Evolutionary conservation across 331 rosid species (phyloP), one percentile per base, ranked within the genome.

Genomic region (Phaseolus coccineus): DNA sequence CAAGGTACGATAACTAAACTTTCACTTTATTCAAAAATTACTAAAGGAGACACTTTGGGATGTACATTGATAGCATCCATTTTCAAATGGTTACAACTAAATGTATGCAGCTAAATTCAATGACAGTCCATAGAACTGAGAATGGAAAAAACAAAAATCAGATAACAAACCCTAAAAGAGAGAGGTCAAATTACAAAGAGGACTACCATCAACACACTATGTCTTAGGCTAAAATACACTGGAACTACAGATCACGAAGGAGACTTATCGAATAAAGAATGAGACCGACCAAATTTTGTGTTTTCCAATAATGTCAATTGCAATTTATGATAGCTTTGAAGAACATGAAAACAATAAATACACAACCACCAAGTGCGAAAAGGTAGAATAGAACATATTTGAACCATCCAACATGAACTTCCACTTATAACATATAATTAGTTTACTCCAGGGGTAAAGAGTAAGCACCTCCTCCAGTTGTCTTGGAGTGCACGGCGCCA

Each of bases 401-500:
- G 64, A 64, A 63, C 40, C 52, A 66, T 9, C 28, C 59, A 69
- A 33, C 9, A 15, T 15, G 47, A 16, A 68, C 22, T 14, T 78
- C 7, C 27, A 37, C 22, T 77, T 11, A 50, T 31, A 75, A 39
- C 5, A 69, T 4, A 6, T 8, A 82, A 83, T 24, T 47, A 56
- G 35, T 30, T 14, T 14, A 31, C 14, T 31, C 16, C 12, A 56
- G 25, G n/a, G 52, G 6, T 8, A 33, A 42, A 65, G 50, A 30
- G 69, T 2, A 65, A 55, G 33, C 73, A 91, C 95, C 97, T 83
- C 97, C 98, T 74, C 86, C 94, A 9, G 90, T 33, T 14, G 88
- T 58, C 75, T 84, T 86, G 51, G 98, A 86, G 56, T 87, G 91
- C 39, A 88, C 84, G 57, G 93, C 85, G 50, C 87, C 89, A 77